phyloP scores from a whole-genome alignment of 331 rosid species.

The Malus hybrid region DNA sequence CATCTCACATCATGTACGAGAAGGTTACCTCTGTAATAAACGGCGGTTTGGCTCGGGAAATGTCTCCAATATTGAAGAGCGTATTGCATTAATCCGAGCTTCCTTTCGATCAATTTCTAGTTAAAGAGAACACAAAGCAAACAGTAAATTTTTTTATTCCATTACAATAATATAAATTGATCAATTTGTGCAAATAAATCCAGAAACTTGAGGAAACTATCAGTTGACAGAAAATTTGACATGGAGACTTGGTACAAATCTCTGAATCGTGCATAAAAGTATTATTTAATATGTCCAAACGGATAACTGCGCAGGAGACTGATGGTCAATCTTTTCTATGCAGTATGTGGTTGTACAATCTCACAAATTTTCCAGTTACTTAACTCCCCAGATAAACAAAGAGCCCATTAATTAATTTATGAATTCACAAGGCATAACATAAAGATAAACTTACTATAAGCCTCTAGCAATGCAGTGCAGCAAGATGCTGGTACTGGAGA shows the following conservation, averaged over 20 bases:
- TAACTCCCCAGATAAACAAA: not conserved
- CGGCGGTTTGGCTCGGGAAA: slow-evolving; percentile 98
- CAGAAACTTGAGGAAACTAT: not conserved
- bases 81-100: slow-evolving; percentile 79
- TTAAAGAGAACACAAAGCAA: slow-evolving; percentile 16
- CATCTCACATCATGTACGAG: not conserved
- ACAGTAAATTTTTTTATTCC: slow-evolving; percentile 6
- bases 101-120: slow-evolving; percentile 90
- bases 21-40: slow-evolving; percentile 70
- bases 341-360: not conserved
- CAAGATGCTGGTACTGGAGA: slow-evolving; percentile 99
- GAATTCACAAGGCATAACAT: not conserved
- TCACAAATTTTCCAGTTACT: not conserved
- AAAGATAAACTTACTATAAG: slow-evolving; percentile 69
- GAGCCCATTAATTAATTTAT: not conserved
- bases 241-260: not conserved
- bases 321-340: not conserved
- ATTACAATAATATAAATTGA: not conserved
- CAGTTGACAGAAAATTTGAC: not conserved
- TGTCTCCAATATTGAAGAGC: slow-evolving; percentile 76
- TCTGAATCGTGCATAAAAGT: not conserved
- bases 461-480: slow-evolving; percentile 94
- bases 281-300: not conserved
- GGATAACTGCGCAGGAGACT: not conserved
- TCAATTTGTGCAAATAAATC: not conserved